Evolutionary conservation across 1,139 yeast genomes (phyloP), one percentile per base, ranked within the genome.

Genomic region (Blastobotrys aristatus): DNA sequence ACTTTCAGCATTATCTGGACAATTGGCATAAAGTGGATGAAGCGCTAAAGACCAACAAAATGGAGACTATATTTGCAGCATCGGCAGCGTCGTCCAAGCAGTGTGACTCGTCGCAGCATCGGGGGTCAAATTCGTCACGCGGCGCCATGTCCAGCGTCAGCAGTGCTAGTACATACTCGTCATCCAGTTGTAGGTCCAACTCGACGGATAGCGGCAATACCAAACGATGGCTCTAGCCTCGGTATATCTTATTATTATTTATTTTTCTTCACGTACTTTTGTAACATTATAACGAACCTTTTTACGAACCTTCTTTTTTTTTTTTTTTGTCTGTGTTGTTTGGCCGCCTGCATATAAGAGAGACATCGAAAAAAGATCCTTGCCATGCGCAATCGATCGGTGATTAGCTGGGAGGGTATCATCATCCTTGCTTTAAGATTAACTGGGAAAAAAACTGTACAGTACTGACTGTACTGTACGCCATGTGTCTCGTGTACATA

Each of bases 1-100:
- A 40, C 21, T 40, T 40, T 33, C 40, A 45, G 30, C 14, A 24
- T 13, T 45, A 45, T 27, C 24, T 40, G 36, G 44, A 40, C 4
- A 45, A 45, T 20, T 45, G 48, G 48, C 40, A 34, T 22, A 40
- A 45, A 35, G 48, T 45, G 14, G 48, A 45, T 35, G 44, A 35
- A 29, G 38, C 40, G 5, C 18, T 45, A 36, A 40, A 43, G 7
- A n/a, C 41, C 3, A 21, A 17, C 6, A 20, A 20, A 4, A 16
- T 42, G n/a, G 20, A 34, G n/a, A 33, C 26, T 2, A 34, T 42
- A 5, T 22, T 34, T 26, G 21, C 38, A 3, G 17, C 14, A 3
- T 34, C 14, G 16, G 17, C 36, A 5, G 3, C 36, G 20, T 8
- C n/a, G n/a, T n/a, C n/a, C n/a, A 24, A 10, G 27, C 27, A 24